Percentiles rank a stretch among this genome's conserved stretches.
These are phyloP conservation scores for Daldinia vernicosa DNA, from an alignment of 495 filamentous ascomycete genomes.

Conservation along the genomic window DNA sequence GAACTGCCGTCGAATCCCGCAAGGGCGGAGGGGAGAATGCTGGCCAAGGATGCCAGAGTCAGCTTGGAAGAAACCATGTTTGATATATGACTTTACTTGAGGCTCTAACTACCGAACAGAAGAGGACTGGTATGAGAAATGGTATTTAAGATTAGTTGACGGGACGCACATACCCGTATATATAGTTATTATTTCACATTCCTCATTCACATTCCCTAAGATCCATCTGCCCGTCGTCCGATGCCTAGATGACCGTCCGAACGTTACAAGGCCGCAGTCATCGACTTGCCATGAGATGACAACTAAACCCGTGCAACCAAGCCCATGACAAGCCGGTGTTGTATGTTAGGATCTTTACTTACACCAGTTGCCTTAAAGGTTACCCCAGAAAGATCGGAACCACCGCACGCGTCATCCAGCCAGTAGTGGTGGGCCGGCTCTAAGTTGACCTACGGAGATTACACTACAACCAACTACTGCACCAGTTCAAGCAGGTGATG, in stretches of 20 bases:
- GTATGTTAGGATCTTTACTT: constrained; percentile 23
- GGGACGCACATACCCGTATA: constrained; percentile 17
- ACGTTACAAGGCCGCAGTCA: constrained; percentile 25
- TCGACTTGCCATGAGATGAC: constrained; percentile 36
- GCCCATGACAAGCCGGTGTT: constrained; percentile 29
- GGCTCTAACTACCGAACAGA: constrained; percentile 19
- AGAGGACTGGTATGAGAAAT: constrained; percentile 14
- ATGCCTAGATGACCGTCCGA: constrained; percentile 17
- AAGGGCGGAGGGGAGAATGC: constrained; percentile 41
- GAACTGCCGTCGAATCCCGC: constrained; percentile 60
- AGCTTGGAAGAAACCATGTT: constrained; percentile 41
- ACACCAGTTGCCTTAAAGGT: constrained; percentile 23
- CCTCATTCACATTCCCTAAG: constrained; percentile 10
- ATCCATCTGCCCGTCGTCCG: constrained; percentile 1
- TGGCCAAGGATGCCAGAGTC: constrained; percentile 42
- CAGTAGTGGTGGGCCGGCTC: constrained; percentile 10
- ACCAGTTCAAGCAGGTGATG: constrained; percentile 38
- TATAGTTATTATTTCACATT: constrained; percentile 22
- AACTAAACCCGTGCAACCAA: constrained; percentile 37
- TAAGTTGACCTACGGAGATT: constrained; percentile 25
- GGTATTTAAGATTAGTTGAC: neutral
- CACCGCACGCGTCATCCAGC: constrained; percentile 8
- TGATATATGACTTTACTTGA: constrained; percentile 12
- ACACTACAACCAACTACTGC: constrained; percentile 5
- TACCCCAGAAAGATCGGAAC: constrained; percentile 20